Percentiles rank a stretch among this genome's conserved stretches.
Evolutionary conservation across 2,329 filamentous ascomycete species (phyloP).

Genomic region (Fusarium fujikuroi): DNA sequence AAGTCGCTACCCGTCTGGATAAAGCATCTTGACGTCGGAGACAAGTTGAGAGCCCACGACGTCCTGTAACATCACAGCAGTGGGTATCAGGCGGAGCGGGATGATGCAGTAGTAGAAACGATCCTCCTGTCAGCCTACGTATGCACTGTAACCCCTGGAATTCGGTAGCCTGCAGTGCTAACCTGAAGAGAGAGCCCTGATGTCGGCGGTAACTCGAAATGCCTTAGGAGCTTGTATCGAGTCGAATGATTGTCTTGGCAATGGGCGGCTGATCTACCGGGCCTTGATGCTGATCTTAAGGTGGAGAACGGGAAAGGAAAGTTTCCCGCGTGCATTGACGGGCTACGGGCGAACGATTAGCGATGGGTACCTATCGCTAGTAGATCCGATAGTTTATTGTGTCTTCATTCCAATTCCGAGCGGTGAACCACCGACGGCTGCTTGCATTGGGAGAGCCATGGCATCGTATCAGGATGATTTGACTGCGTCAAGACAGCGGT

Average conservation of each 20-base stretch:
- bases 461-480: neutral
- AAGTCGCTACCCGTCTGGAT: slow-evolving; percentile 5
- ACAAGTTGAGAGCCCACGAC: neutral
- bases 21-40: slow-evolving; percentile 8
- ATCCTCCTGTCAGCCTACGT: slow-evolving; percentile 22
- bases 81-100: slow-evolving; percentile 16
- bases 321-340: slow-evolving; percentile 22
- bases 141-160: neutral
- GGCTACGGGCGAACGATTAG: neutral
- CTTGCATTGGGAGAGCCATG: slow-evolving; percentile 16
- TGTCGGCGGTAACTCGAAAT: neutral
- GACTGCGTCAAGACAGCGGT: neutral
- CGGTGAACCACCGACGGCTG: slow-evolving; percentile 19
- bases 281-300: neutral
- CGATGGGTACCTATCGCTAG: neutral
- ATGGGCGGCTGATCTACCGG: slow-evolving; percentile 5
- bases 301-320: slow-evolving; percentile 16
- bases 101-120: slow-evolving; percentile 18
- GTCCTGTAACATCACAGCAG: slow-evolving; percentile 11
- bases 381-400: neutral
- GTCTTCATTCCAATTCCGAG: neutral
- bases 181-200: slow-evolving; percentile 21
- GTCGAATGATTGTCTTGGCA: neutral
- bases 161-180: slow-evolving; percentile 25
- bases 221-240: neutral